Conservation (phyloP, 345 rosid species). For the Eucalyptus lansdowneana region DNA sequence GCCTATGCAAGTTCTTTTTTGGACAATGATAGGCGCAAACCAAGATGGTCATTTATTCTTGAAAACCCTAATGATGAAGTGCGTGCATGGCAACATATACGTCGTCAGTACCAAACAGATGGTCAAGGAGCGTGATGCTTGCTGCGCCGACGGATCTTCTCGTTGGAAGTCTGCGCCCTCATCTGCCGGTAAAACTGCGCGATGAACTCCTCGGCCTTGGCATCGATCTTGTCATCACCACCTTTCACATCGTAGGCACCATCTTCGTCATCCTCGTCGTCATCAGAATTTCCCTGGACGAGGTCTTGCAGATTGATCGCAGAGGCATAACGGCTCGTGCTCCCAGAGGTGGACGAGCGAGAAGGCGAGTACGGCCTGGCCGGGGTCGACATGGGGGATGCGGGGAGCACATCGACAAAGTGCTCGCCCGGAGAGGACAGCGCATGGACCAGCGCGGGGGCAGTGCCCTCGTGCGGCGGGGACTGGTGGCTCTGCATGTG, state of each 20-base stretch:
- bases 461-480: conserved; percentile 1
- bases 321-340: conserved; percentile 30
- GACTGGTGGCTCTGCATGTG: conserved; percentile 12
- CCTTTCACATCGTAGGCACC: not conserved
- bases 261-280: conserved; percentile 1
- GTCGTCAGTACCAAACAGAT: not conserved
- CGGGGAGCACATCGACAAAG: conserved; percentile 8
- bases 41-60: not conserved
- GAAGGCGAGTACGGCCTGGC: not conserved
- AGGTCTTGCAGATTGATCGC: conserved; percentile 30
- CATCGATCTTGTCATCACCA: conserved; percentile 59
- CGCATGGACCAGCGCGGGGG: not conserved
- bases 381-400: not conserved
- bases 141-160: not conserved
- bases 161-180: conserved; percentile 17
- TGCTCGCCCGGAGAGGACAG: not conserved
- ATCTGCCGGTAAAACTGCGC: conserved; percentile 44
- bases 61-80: not conserved
- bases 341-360: not conserved
- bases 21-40: not conserved
- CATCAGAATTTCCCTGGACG: not conserved
- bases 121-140: not conserved
- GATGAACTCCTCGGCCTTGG: conserved; percentile 68
- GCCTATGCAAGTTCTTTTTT: not conserved
- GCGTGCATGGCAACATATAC: not conserved